Evolutionary conservation across 768 basidiomycete species (phyloP).

Genomic region (Russula earlei): DNA sequence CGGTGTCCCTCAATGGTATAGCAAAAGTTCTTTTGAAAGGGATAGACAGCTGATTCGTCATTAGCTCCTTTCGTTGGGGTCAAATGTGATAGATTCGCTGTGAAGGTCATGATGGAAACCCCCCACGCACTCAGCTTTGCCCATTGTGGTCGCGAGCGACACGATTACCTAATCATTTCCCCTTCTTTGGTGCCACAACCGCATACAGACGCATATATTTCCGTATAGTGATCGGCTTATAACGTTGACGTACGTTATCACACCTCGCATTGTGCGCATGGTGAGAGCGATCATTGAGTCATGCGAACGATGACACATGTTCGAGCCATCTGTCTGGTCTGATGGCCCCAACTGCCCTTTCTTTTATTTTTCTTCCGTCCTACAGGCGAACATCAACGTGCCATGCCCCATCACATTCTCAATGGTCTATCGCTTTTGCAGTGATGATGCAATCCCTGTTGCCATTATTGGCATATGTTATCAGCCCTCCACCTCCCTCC

Average conservation of each 20-base stretch:
- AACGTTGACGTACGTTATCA: neutral
- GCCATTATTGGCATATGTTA: neutral
- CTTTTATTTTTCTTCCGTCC: neutral
- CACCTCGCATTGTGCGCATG: neutral
- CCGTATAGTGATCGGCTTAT: neutral
- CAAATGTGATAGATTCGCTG: neutral
- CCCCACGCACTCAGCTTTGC: no score
- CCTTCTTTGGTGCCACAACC: no score
- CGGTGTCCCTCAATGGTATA: conserved; percentile 42
- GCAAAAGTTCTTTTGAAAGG: conserved; percentile 66
- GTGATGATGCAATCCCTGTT: neutral
- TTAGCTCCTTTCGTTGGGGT: conserved; percentile 23
- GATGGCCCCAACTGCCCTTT: no score
- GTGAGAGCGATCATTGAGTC: neutral
- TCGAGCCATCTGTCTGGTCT: neutral
- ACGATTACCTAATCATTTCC: no score
- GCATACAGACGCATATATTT: no score
- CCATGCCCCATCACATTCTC: neutral
- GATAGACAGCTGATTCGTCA: conserved; percentile 71
- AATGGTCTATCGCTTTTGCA: neutral
- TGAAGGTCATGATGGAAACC: no score
- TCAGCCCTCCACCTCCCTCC: neutral
- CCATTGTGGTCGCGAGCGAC: no score
- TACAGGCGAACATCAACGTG: no score
- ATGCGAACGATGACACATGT: neutral